phyloP scores from a whole-genome alignment of 768 basidiomycete species.

The Phanerodontia chrysosporium region DNA sequence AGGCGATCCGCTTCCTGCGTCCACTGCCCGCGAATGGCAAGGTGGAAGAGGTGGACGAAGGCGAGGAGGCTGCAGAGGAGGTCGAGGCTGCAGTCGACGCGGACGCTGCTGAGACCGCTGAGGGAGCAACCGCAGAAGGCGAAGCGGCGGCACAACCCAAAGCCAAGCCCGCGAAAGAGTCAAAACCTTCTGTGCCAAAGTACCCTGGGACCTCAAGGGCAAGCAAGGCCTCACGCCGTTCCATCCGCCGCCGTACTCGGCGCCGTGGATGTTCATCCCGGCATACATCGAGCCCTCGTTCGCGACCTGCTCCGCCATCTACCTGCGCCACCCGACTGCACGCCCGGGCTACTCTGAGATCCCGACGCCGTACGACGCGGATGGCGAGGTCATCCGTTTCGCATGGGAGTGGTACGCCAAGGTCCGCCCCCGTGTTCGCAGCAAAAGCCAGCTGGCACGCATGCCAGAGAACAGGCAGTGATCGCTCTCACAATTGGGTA shows the following conservation, averaged over 20 bases:
- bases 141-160: conserved; percentile 1
- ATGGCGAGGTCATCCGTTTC: conserved; percentile 86
- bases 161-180: background rate
- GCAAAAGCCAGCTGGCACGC: conserved; percentile 54
- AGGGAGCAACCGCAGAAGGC: background rate
- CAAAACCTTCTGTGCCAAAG: background rate
- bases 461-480: conserved; percentile 62
- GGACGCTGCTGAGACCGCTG: background rate
- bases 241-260: conserved; percentile 79
- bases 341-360: conserved; percentile 95
- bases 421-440: conserved; percentile 62
- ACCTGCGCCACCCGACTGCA: conserved; percentile 94
- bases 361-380: conserved; percentile 92
- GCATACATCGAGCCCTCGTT: conserved; percentile 86
- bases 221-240: conserved; percentile 57
- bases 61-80: conserved; percentile 18
- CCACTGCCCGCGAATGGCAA: conserved; percentile 11
- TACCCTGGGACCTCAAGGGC: conserved; percentile 9
- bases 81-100: too few species aligned
- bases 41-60: conserved; percentile 15
- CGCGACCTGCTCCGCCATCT: conserved; percentile 84
- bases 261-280: conserved; percentile 92
- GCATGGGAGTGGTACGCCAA: conserved; percentile 96
- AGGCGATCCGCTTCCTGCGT: conserved; percentile 67
- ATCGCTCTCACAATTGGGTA: background rate